Evolutionary conservation across 345 rosid genomes (phyloP).

Genomic region (Euphorbia tirucalli): DNA sequence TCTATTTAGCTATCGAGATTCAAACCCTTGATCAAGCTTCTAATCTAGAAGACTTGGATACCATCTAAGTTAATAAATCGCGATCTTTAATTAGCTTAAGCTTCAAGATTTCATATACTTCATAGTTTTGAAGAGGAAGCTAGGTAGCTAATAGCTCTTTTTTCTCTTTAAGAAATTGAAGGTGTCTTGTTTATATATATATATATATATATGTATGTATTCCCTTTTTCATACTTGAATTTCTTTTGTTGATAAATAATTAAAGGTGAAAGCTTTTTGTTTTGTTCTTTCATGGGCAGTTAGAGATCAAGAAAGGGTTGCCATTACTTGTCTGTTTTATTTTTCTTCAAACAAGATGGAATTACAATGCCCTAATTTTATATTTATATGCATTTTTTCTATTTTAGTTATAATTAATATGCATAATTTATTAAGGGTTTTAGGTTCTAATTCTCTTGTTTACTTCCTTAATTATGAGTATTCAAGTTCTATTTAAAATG

Average conservation of each 20-base stretch:
- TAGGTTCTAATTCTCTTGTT: too few species aligned
- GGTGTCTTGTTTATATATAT: not conserved
- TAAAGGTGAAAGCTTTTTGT: conserved; percentile 4
- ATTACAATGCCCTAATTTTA: not conserved
- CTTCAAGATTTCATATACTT: too few species aligned
- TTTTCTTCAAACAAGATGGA: not conserved
- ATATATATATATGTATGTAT: not conserved
- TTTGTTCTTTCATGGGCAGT: conserved; percentile 10
- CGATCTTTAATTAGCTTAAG: too few species aligned
- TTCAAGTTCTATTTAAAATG: too few species aligned
- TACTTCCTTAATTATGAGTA: too few species aligned
- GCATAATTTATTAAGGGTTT: too few species aligned
- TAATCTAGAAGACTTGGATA: too few species aligned
- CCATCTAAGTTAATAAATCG: too few species aligned
- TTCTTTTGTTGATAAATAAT: not conserved
- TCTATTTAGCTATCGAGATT: too few species aligned
- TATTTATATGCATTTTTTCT: too few species aligned
- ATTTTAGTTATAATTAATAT: too few species aligned
- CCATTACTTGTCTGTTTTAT: not conserved
- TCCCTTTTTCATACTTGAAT: not conserved
- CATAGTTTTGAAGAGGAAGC: conserved; percentile 3
- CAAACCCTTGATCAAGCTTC: too few species aligned
- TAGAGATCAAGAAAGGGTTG: conserved; percentile 4
- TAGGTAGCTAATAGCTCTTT: not conserved
- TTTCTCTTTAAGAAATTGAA: not conserved